Conservation (phyloP, 2,329 filamentous ascomycete genomes). For the Aspergillus calidoustus region DNA sequence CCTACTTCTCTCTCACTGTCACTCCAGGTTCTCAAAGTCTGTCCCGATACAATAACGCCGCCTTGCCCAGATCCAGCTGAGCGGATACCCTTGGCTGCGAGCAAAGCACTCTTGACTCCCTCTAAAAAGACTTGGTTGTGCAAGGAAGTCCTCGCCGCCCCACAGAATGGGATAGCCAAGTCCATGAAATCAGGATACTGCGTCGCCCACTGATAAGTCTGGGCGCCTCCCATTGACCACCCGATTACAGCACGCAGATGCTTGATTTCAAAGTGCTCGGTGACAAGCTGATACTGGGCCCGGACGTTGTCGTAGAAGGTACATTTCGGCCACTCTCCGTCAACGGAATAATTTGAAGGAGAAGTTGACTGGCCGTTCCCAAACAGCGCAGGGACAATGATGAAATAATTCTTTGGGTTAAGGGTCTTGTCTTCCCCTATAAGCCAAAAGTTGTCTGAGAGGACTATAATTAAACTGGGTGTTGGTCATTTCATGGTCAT, state of each 20-base stretch:
- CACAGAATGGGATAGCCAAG: slow-evolving; percentile 68
- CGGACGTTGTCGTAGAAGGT: slow-evolving; percentile 71
- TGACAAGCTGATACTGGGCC: slow-evolving; percentile 70
- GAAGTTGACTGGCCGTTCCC: slow-evolving; percentile 71
- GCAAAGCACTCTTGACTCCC: slow-evolving; percentile 64
- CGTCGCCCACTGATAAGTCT: slow-evolving; percentile 68
- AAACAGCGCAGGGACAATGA: slow-evolving; percentile 70
- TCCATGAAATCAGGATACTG: slow-evolving; percentile 70
- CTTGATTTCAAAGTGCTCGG: slow-evolving; percentile 62
- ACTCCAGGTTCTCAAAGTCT: slow-evolving; percentile 55
- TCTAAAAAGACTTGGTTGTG: slow-evolving; percentile 73
- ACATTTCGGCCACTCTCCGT: slow-evolving; percentile 64
- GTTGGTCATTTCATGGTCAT: not conserved
- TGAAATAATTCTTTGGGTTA: slow-evolving; percentile 67
- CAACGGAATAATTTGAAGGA: slow-evolving; percentile 63
- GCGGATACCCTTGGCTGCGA: slow-evolving; percentile 60
- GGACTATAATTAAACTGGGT: slow-evolving; percentile 41
- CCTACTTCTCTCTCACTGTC: slow-evolving; percentile 59
- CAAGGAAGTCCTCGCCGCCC: slow-evolving; percentile 64
- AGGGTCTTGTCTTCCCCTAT: slow-evolving; percentile 69
- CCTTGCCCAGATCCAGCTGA: slow-evolving; percentile 58
- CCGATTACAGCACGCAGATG: slow-evolving; percentile 68
- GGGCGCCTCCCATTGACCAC: slow-evolving; percentile 73
- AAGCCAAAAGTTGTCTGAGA: slow-evolving; percentile 76
- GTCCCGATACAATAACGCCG: slow-evolving; percentile 44